These are phyloP conservation scores for Chalciporus chontae DNA, from an alignment of 768 basidiomycete genomes.

Conservation along the genomic window DNA sequence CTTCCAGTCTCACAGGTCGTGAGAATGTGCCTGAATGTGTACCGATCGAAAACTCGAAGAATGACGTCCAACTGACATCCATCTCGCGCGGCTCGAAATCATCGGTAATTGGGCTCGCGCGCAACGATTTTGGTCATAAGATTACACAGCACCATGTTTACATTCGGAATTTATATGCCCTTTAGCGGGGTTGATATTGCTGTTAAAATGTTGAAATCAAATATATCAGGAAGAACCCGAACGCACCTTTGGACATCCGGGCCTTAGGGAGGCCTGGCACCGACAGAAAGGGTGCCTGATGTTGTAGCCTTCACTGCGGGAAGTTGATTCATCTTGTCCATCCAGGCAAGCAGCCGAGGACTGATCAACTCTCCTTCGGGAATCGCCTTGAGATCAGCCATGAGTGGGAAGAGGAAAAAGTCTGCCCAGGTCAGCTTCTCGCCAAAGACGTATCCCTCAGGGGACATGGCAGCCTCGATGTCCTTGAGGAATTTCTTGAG, in stretches of 20 bases:
- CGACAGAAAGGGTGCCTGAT: conserved; percentile 23
- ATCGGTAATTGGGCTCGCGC: too few species aligned
- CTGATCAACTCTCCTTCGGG: conserved; percentile 26
- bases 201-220: background rate
- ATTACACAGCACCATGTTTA: too few species aligned
- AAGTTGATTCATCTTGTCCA: conserved; percentile 23
- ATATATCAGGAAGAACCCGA: background rate
- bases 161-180: too few species aligned
- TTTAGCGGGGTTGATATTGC: background rate
- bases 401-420: conserved; percentile 31
- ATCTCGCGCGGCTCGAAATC: too few species aligned
- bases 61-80: too few species aligned
- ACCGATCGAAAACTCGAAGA: too few species aligned
- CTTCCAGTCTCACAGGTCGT: too few species aligned
- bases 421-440: conserved; percentile 29
- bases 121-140: too few species aligned
- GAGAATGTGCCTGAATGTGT: too few species aligned
- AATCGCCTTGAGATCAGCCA: conserved; percentile 28
- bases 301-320: conserved; percentile 25
- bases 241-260: background rate
- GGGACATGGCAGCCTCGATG: conserved; percentile 23
- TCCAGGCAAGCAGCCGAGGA: conserved; percentile 21
- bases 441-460: conserved; percentile 29
- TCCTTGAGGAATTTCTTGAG: conserved; percentile 16
- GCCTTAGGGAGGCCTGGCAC: conserved; percentile 23